Base-by-base conservation (phyloP, 495 filamentous ascomycete species). In the Xylaria palmicola region DNA sequence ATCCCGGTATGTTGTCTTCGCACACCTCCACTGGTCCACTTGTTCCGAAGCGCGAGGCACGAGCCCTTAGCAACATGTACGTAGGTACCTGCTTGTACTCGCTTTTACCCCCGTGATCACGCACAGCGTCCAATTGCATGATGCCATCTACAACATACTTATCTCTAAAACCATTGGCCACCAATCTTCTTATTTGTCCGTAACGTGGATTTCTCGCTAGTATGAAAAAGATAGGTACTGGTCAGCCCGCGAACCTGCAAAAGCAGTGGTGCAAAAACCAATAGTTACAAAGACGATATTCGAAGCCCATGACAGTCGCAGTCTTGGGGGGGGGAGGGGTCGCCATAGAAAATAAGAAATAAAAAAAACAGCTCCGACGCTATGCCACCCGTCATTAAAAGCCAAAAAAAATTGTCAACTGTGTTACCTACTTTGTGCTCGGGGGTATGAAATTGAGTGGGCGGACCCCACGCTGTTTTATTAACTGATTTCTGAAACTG, bases 361-460 rank as follows among this genome's bases (percentile, higher is more conserved):
- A n/a, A n/a, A n/a, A n/a, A 13, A 3, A 26, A 22, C 43, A 45
- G 15, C 19, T 22, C 19, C 12, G 40, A 8, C 6, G 40, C 6
- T 43, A 43, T 12, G 13, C 43, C 43, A 24, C 17, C 13, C 15
- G 24, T 22, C 22, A 47, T 19, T 50, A 50, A 7, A 34, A 30
- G 8, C 30, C 19, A 36, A 51, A 29, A 29, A 36, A 51, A 29
- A 5, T 13, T 12, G 8, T 51, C 30, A 17, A 22, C 48, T 24
- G 17, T 29, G 27, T 30, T 15, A 36, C n/a, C n/a, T n/a, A n/a
- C n/a, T n/a, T n/a, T n/a, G n/a, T n/a, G n/a, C 30, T 19, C 48
- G 19, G 50, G 32, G 27, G 29, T 54, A 54, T 22, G 51, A 54
- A 22, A 54, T 54, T 54, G 36, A 29, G 51, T 54, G 51, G 51